phyloP scores from a whole-genome alignment of 495 filamentous ascomycete genomes.

The Neohortaea acidophila region DNA sequence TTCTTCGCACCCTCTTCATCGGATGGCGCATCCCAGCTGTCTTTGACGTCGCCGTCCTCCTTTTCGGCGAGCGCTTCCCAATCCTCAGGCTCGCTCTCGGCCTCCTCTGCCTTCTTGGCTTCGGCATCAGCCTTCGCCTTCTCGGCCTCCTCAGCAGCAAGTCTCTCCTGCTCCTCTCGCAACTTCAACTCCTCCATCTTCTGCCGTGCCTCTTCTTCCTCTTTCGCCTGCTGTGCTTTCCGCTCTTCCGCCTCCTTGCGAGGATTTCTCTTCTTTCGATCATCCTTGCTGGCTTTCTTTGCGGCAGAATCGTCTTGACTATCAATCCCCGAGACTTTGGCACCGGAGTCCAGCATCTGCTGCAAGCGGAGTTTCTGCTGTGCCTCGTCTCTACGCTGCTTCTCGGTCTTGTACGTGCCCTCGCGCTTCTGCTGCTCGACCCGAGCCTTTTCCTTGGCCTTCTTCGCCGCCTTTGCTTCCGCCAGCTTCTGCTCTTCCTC shows the following conservation, averaged over 20 bases:
- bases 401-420: constrained; percentile 88
- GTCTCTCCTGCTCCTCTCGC: constrained; percentile 31
- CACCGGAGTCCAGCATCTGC: constrained; percentile 75
- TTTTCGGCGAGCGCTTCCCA: constrained; percentile 79
- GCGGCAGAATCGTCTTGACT: constrained; percentile 33
- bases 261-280: constrained; percentile 31
- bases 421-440: constrained; percentile 91
- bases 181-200: constrained; percentile 33
- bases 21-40: constrained; percentile 80
- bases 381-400: constrained; percentile 74
- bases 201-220: constrained; percentile 28
- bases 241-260: constrained; percentile 44
- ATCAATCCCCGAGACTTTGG: constrained; percentile 58
- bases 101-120: constrained; percentile 41
- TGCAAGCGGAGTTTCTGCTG: constrained; percentile 73
- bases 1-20: constrained; percentile 29
- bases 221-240: constrained; percentile 45
- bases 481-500: constrained; percentile 64
- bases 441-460: constrained; percentile 90
- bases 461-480: constrained; percentile 62
- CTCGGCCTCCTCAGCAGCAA: constrained; percentile 38
- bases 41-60: constrained; percentile 64
- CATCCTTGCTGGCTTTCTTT: constrained; percentile 58
- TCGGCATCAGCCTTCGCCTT: constrained; percentile 36
- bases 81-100: constrained; percentile 53